A percentile compares a stretch with the other conserved stretches of the same genome.
Conservation (phyloP, 2,329 filamentous ascomycete species). For the Plectosphaerella plurivora region DNA sequence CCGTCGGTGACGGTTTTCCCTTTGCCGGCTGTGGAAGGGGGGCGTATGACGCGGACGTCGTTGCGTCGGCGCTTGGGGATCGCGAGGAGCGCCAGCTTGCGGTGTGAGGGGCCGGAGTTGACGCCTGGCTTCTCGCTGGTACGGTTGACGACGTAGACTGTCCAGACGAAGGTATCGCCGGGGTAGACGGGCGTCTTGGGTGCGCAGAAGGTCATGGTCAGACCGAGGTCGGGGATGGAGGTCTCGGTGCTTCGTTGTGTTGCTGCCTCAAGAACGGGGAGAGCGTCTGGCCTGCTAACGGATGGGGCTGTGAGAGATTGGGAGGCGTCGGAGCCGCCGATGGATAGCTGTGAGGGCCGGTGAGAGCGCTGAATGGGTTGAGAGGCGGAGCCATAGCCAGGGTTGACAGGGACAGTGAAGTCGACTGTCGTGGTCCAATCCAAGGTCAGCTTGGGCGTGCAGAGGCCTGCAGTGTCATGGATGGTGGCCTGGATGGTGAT, state of each 20-base stretch:
- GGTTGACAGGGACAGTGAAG: conserved; percentile 62
- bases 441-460: conserved; percentile 59
- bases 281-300: conserved; percentile 53
- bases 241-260: conserved; percentile 38
- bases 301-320: conserved; percentile 55
- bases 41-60: conserved; percentile 47
- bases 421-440: conserved; percentile 66
- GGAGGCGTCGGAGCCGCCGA: conserved; percentile 47
- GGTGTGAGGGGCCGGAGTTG: conserved; percentile 30
- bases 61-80: conserved; percentile 60
- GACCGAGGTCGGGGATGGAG: conserved; percentile 56
- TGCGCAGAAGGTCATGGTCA: conserved; percentile 70
- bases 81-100: conserved; percentile 67
- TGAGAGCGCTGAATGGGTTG: conserved; percentile 58
- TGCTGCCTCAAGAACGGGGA: conserved; percentile 54
- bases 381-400: conserved; percentile 53
- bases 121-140: conserved; percentile 34
- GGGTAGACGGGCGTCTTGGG: conserved; percentile 52
- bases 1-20: conserved; percentile 12
- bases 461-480: conserved; percentile 49
- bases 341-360: conserved; percentile 60
- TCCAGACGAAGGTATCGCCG: conserved; percentile 67
- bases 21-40: conserved; percentile 48
- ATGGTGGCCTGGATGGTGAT: conserved; percentile 59
- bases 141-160: conserved; percentile 72